These are phyloP conservation scores for Talaromyces sp. DNA, from an alignment of 2,329 filamentous ascomycete species.

Conservation along the genomic window DNA sequence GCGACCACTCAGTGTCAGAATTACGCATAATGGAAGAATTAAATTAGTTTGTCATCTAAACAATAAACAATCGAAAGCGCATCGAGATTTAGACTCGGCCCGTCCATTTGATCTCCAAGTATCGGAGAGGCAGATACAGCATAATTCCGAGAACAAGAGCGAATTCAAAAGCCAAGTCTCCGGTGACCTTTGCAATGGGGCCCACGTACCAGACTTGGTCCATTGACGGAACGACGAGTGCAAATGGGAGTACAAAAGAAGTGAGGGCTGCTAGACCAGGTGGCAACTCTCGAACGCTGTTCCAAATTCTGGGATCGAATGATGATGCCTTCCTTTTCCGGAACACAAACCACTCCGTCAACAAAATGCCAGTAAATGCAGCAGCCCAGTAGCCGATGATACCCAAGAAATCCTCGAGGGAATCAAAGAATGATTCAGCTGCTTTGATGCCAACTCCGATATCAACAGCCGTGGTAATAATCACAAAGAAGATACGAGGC, in stretches of 20 bases:
- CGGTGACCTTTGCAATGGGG: slow-evolving; percentile 60
- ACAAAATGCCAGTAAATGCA: slow-evolving; percentile 64
- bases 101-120: slow-evolving; percentile 46
- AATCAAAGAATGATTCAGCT: slow-evolving; percentile 58
- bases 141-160: slow-evolving; percentile 58
- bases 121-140: slow-evolving; percentile 51
- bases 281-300: slow-evolving; percentile 56
- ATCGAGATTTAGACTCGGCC: slow-evolving; percentile 24
- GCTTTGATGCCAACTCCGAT: slow-evolving; percentile 67
- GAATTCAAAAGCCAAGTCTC: slow-evolving; percentile 63
- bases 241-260: slow-evolving; percentile 62
- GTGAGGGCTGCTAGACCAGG: slow-evolving; percentile 59
- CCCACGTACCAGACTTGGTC: slow-evolving; percentile 67
- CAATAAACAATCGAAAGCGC: not conserved
- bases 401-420: slow-evolving; percentile 68
- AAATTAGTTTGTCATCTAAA: not conserved
- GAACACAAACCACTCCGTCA: slow-evolving; percentile 67
- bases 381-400: slow-evolving; percentile 68
- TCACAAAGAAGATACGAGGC: slow-evolving; percentile 65
- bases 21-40: not conserved
- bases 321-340: slow-evolving; percentile 54
- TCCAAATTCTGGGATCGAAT: slow-evolving; percentile 58
- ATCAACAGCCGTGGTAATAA: slow-evolving; percentile 59
- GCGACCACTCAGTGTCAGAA: not conserved
- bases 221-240: slow-evolving; percentile 67